These are phyloP conservation scores for Acer yangbiense DNA, from an alignment of 345 rosid genomes.

Conservation along the genomic window DNA sequence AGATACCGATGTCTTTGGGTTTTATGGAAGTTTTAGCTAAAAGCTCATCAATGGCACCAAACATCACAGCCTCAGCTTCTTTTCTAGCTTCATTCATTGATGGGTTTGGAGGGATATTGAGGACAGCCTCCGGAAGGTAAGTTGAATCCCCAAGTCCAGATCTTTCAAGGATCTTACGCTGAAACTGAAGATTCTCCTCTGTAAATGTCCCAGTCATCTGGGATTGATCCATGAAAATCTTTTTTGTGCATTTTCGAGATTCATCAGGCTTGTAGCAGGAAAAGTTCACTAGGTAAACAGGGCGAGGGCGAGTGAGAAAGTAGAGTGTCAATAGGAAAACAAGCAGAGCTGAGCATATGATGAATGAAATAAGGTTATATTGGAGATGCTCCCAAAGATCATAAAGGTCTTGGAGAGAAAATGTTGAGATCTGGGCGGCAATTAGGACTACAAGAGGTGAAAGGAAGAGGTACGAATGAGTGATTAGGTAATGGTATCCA, in stretches of 20 bases:
- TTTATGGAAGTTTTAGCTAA: slow-evolving; percentile 44
- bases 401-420: slow-evolving; percentile 38
- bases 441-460: slow-evolving; percentile 48
- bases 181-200: slow-evolving; percentile 54
- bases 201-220: slow-evolving; percentile 43
- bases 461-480: slow-evolving; percentile 66
- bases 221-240: slow-evolving; percentile 51
- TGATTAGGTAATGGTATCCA: slow-evolving; percentile 68
- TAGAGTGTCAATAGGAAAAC: slow-evolving; percentile 47
- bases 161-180: slow-evolving; percentile 50
- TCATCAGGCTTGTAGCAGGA: slow-evolving; percentile 55
- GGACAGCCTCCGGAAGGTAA: slow-evolving; percentile 59
- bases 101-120: slow-evolving; percentile 47
- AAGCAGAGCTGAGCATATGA: slow-evolving; percentile 46
- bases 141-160: slow-evolving; percentile 65
- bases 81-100: slow-evolving; percentile 57
- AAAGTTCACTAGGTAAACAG: slow-evolving; percentile 54
- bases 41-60: slow-evolving; percentile 60
- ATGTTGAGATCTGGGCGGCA: slow-evolving; percentile 44
- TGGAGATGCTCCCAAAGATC: slow-evolving; percentile 53
- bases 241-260: slow-evolving; percentile 41
- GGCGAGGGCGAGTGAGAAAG: slow-evolving; percentile 51
- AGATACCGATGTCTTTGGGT: slow-evolving; percentile 55
- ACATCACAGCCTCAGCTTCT: slow-evolving; percentile 60
- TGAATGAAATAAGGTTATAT: slow-evolving; percentile 48